phyloP scores from a whole-genome alignment of 495 filamentous ascomycete species.

The Aspergillus sclerotioniger region DNA sequence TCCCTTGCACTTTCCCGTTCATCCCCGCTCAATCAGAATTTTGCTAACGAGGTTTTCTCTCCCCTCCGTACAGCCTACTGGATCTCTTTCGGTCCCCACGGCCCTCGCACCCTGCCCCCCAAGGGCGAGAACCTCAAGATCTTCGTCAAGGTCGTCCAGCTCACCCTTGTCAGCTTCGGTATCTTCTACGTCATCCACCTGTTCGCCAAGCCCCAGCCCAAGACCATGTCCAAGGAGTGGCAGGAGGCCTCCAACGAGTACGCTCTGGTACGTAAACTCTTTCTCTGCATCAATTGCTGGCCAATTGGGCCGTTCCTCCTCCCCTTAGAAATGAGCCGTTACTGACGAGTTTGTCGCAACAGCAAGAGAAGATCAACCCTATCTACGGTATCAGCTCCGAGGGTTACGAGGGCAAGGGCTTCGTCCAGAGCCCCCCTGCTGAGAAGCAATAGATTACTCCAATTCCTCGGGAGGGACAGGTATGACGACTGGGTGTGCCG shows the following conservation, averaged over 20 bases:
- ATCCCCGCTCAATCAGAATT: conserved; percentile 14
- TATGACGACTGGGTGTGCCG: conserved; percentile 19
- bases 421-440: conserved; percentile 67
- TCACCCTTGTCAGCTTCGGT: conserved; percentile 56
- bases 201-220: conserved; percentile 66
- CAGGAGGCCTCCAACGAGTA: conserved; percentile 91
- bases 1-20: not conserved
- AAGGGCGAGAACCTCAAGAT: conserved; percentile 80
- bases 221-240: conserved; percentile 92
- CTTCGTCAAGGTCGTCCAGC: conserved; percentile 63
- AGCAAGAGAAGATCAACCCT: conserved; percentile 85
- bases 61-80: conserved; percentile 73
- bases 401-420: conserved; percentile 76
- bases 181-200: conserved; percentile 64
- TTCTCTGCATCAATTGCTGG: not conserved
- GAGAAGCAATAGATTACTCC: conserved; percentile 39
- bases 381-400: conserved; percentile 81
- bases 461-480: conserved; percentile 28
- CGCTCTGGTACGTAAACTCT: conserved; percentile 64
- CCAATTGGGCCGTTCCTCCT: not conserved
- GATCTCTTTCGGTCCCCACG: conserved; percentile 96
- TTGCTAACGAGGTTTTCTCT: conserved; percentile 22
- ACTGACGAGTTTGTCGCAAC: conserved; percentile 20
- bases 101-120: conserved; percentile 76
- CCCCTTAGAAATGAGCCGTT: conserved; percentile 3